These are phyloP conservation scores for Phlegmacium glaucopus DNA, from an alignment of 768 basidiomycete genomes.

Conservation along the genomic window DNA sequence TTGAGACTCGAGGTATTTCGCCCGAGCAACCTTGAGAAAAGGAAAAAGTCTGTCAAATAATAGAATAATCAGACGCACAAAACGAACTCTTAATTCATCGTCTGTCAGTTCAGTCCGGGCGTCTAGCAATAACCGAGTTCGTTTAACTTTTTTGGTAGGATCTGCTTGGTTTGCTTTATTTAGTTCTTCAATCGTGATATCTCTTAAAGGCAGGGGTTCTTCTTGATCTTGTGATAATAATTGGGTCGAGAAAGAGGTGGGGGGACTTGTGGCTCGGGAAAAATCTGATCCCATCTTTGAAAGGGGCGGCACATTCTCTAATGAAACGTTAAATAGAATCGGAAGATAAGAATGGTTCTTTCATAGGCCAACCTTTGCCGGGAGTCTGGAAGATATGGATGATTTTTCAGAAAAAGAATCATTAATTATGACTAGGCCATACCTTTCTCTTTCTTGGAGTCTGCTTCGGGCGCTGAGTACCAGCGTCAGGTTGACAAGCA, in stretches of 20 bases:
- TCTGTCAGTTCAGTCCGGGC: conserved; percentile 77
- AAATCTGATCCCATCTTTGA: conserved; percentile 7
- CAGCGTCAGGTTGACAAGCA: not conserved
- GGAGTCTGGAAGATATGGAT: not conserved
- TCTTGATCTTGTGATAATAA: conserved; percentile 39
- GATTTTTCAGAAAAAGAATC: no score
- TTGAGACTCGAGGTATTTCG: conserved; percentile 67
- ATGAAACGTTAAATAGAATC: not conserved
- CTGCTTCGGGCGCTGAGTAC: not conserved
- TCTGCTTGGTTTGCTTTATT: conserved; percentile 13
- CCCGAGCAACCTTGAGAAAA: conserved; percentile 50
- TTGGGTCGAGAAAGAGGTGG: conserved; percentile 36
- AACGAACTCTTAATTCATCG: conserved; percentile 68
- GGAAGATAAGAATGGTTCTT: no score
- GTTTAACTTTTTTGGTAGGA: conserved; percentile 35
- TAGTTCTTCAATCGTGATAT: conserved; percentile 25
- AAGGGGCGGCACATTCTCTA: conserved; percentile 11
- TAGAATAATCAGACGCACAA: not conserved
- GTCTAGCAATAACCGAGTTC: conserved; percentile 63
- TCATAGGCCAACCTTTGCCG: conserved; percentile 6
- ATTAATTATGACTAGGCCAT: not conserved
- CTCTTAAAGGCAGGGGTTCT: conserved; percentile 22
- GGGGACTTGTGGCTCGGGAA: conserved; percentile 17
- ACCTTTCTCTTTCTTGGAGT: not conserved
- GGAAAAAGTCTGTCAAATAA: not conserved